Evolutionary conservation across 1,139 yeast genomes (phyloP).

Genomic region (Saccharomyces hybrid): DNA sequence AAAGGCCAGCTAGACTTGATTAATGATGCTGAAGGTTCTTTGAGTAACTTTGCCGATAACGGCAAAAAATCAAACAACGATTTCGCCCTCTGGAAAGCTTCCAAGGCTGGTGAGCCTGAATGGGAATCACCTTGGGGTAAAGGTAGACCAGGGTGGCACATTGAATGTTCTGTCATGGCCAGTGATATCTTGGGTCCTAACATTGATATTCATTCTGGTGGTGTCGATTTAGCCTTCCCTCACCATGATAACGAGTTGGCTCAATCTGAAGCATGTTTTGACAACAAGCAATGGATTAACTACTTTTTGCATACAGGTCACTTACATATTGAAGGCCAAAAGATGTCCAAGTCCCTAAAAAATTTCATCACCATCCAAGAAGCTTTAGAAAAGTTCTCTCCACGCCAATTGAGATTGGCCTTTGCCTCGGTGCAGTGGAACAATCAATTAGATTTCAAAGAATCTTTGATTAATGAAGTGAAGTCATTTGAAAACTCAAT

Average conservation of each 20-base stretch:
- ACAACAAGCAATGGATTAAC: slow-evolving; percentile 90
- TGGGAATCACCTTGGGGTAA: slow-evolving; percentile 96
- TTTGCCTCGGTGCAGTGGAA: slow-evolving; percentile 93
- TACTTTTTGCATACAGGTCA: slow-evolving; percentile 96
- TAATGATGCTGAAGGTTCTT: slow-evolving; percentile 93
- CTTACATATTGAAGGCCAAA: slow-evolving; percentile 94
- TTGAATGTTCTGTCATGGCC: slow-evolving; percentile 99
- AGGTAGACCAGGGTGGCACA: slow-evolving; percentile 99
- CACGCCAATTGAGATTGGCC: slow-evolving; percentile 82
- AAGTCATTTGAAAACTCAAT: slow-evolving; percentile 65
- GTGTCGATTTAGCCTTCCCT: slow-evolving; percentile 97
- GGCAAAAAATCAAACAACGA: slow-evolving; percentile 72
- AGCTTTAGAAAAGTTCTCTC: slow-evolving; percentile 60
- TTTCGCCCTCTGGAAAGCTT: slow-evolving; percentile 94
- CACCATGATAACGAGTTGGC: slow-evolving; percentile 98
- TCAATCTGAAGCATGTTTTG: slow-evolving; percentile 89
- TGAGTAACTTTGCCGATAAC: slow-evolving; percentile 44
- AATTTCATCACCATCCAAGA: slow-evolving; percentile 92
- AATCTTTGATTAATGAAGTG: slow-evolving; percentile 67
- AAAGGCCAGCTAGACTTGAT: slow-evolving; percentile 80
- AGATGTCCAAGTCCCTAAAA: slow-evolving; percentile 91
- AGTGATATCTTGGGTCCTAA: slow-evolving; percentile 73
- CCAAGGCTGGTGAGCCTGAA: slow-evolving; percentile 95
- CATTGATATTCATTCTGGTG: slow-evolving; percentile 96
- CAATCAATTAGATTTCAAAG: slow-evolving; percentile 85